Evolutionary conservation across 441 rosid genomes (phyloP).

Genomic region (Populus trichocarpa): DNA sequence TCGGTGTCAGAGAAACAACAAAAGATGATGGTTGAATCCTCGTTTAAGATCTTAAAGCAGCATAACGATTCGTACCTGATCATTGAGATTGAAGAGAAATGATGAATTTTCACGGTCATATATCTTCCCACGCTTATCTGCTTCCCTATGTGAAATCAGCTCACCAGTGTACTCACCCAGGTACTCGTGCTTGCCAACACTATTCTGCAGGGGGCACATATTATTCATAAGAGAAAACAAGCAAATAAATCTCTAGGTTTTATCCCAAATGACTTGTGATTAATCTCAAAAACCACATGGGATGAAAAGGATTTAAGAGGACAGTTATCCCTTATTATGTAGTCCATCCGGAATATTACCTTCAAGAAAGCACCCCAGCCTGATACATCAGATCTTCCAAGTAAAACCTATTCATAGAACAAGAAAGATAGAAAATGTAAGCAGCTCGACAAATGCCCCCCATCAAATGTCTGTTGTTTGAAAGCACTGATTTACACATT

Average conservation of each 20-base stretch:
- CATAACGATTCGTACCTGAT: conserved; percentile 60
- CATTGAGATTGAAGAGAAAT: conserved; percentile 93
- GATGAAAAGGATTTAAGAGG: neutral
- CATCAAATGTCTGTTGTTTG: too few relatives aligned
- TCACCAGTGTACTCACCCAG: conserved; percentile 99
- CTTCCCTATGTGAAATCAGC: conserved; percentile 95
- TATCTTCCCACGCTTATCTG: conserved; percentile 98
- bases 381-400: conserved; percentile 93
- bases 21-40: neutral
- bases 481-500: neutral
- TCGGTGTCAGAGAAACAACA: neutral
- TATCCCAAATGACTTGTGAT: neutral
- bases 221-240: conserved; percentile 19
- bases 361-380: conserved; percentile 99
- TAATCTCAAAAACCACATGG: neutral
- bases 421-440: neutral
- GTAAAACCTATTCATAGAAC: conserved; percentile 67
- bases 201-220: conserved; percentile 53
- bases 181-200: conserved; percentile 93
- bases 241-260: neutral
- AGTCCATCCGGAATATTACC: conserved; percentile 38
- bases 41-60: neutral
- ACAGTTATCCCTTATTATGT: neutral
- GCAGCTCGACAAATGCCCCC: neutral
- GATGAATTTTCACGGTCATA: conserved; percentile 98